These are phyloP conservation scores for Collybia nuda DNA, from an alignment of 768 basidiomycete genomes.

Conservation along the genomic window DNA sequence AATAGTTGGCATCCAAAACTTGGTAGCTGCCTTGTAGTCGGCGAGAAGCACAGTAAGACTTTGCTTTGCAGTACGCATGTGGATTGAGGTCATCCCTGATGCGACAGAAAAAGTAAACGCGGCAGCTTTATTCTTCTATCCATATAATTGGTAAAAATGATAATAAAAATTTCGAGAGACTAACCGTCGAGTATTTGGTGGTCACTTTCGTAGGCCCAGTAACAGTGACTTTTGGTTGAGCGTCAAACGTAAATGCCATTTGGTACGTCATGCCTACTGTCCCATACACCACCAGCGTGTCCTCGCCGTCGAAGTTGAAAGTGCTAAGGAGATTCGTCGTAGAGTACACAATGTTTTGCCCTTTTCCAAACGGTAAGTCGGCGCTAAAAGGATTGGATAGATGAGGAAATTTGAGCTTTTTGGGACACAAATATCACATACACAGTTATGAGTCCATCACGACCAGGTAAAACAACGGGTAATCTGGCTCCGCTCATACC, in stretches of 20 bases:
- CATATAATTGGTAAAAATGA: too few species aligned
- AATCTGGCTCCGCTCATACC: slow-evolving; percentile 10
- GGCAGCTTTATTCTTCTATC: slow-evolving; percentile 6
- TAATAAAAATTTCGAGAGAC: not conserved
- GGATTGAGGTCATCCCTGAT: slow-evolving; percentile 9
- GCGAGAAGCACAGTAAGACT: slow-evolving; percentile 10
- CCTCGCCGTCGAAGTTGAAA: slow-evolving; percentile 9
- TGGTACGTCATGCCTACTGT: slow-evolving; percentile 12
- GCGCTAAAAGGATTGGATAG: not conserved
- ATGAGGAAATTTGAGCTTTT: not conserved
- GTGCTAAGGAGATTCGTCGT: slow-evolving; percentile 15
- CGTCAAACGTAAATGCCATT: slow-evolving; percentile 4
- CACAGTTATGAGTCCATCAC: slow-evolving; percentile 12
- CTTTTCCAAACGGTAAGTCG: slow-evolving; percentile 10
- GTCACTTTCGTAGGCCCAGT: slow-evolving; percentile 8
- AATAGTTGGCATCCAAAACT: slow-evolving; percentile 16
- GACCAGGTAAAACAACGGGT: slow-evolving; percentile 12
- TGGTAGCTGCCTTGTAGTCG: slow-evolving; percentile 13
- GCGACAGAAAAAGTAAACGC: slow-evolving; percentile 7
- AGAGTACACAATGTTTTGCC: slow-evolving; percentile 11
- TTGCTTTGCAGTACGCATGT: not conserved
- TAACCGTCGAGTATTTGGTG: slow-evolving; percentile 7
- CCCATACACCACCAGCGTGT: slow-evolving; percentile 14
- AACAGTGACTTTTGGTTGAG: slow-evolving; percentile 1
- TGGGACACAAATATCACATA: not conserved